Conservation (phyloP, 2,329 filamentous ascomycete genomes). For the Calonectria leucothoes region DNA sequence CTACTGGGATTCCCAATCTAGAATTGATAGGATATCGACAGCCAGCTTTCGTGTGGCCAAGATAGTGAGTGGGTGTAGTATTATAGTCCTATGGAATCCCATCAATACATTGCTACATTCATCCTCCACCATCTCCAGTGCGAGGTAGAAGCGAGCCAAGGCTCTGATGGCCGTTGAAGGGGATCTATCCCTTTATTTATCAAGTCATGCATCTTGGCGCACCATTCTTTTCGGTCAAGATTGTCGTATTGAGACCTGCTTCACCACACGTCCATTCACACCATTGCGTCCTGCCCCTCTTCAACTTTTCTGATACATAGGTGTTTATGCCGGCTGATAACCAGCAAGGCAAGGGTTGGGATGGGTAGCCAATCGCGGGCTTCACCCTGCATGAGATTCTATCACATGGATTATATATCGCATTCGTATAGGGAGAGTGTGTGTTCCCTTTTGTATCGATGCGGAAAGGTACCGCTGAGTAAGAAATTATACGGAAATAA, state of each 20-base stretch:
- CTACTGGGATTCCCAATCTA: neutral
- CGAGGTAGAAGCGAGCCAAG: neutral
- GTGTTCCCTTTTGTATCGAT: neutral
- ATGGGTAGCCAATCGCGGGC: neutral
- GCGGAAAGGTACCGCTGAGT: neutral
- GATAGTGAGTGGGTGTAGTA: neutral
- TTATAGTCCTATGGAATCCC: accelerated
- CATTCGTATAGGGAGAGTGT: neutral
- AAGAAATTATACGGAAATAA: neutral
- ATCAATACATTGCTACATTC: neutral
- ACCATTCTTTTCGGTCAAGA: neutral
- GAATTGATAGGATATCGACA: neutral
- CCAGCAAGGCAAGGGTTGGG: neutral
- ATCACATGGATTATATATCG: neutral
- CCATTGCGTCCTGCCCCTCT: neutral
- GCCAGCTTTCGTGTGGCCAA: neutral
- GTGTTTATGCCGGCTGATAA: neutral
- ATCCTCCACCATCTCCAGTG: neutral
- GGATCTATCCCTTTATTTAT: neutral
- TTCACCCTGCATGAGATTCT: neutral
- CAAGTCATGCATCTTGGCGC: neutral
- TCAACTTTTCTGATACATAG: too few relatives aligned
- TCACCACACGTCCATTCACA: neutral
- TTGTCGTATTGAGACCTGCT: neutral
- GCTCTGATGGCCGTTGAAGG: neutral